phyloP scores from a whole-genome alignment of 495 filamentous ascomycete species.

The Pseudomonodictys pantanalensis region DNA sequence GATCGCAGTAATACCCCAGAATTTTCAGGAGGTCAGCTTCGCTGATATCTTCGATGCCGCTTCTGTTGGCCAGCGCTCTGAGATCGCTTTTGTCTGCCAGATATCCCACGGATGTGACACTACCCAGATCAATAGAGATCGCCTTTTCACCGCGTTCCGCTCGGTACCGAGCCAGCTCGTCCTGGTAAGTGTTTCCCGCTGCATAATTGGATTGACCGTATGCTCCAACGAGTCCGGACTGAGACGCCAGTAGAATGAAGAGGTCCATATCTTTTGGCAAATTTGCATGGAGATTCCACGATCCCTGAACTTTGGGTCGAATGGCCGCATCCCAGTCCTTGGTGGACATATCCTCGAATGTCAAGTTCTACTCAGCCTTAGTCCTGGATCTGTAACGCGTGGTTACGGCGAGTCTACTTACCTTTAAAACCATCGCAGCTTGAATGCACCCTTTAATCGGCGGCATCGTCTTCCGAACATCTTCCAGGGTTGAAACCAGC shows the following conservation, averaged over 20 bases:
- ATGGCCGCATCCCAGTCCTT: not conserved
- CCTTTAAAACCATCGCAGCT: slow-evolving; percentile 25
- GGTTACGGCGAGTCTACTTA: slow-evolving; percentile 22
- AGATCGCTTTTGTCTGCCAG: slow-evolving; percentile 1
- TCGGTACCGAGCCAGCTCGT: slow-evolving; percentile 17
- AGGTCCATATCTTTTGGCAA: slow-evolving; percentile 18
- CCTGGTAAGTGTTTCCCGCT: slow-evolving; percentile 24
- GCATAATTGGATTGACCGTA: slow-evolving; percentile 15
- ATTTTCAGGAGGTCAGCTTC: slow-evolving; percentile 1
- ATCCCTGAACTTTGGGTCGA: slow-evolving; percentile 1
- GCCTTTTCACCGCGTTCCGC: slow-evolving; percentile 4
- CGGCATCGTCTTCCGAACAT: not conserved
- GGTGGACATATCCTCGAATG: slow-evolving; percentile 2
- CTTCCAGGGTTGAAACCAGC: not conserved
- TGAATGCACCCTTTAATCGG: slow-evolving; percentile 35
- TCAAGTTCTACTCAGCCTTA: not conserved
- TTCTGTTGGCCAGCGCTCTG: not conserved
- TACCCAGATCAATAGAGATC: slow-evolving; percentile 20
- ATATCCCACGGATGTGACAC: slow-evolving; percentile 9
- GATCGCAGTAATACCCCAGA: not conserved
- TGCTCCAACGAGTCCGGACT: not conserved
- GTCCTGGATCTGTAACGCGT: not conserved
- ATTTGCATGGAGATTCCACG: slow-evolving; percentile 19
- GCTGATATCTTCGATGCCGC: not conserved
- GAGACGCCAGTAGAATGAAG: slow-evolving; percentile 10